A percentile compares a stretch with the other conserved stretches of the same genome.
Evolutionary conservation across 2,329 filamentous ascomycete species (phyloP).

Genomic region (Pseudogymnoascus verrucosus): DNA sequence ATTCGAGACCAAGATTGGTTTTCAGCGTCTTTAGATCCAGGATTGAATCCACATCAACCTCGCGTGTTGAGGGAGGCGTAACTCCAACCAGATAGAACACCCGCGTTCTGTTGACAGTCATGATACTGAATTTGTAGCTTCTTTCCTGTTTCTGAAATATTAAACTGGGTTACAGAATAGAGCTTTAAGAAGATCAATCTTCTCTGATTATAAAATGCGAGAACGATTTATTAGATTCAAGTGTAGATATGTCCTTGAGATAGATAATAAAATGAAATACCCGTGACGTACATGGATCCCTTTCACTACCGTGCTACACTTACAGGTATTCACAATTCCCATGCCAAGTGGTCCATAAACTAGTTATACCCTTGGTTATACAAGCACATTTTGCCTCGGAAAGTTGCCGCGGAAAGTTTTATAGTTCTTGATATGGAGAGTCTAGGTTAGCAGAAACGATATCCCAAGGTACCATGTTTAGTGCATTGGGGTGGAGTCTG

Average conservation of each 20-base stretch:
- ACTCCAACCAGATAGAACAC: background rate
- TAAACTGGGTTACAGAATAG: background rate
- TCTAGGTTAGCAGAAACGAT: background rate
- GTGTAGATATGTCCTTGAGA: background rate
- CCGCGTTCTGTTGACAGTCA: background rate
- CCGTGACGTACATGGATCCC: background rate
- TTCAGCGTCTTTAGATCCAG: background rate
- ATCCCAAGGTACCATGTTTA: background rate
- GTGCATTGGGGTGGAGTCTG: background rate
- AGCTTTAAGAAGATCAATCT: background rate
- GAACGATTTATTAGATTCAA: background rate
- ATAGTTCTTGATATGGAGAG: background rate
- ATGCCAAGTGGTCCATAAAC: background rate
- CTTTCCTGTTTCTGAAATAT: background rate
- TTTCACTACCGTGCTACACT: background rate
- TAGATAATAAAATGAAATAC: background rate
- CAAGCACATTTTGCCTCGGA: background rate
- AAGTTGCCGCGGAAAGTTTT: background rate
- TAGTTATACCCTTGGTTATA: background rate
- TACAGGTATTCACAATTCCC: background rate
- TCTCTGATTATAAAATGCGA: background rate
- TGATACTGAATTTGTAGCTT: background rate
- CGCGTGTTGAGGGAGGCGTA: background rate
- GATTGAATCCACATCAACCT: background rate
- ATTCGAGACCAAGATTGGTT: background rate